Percentiles rank a stretch among this genome's conserved stretches.
Evolutionary conservation across 352 stramenopile species (phyloP).

Genomic region (Phytophthora citricola): DNA sequence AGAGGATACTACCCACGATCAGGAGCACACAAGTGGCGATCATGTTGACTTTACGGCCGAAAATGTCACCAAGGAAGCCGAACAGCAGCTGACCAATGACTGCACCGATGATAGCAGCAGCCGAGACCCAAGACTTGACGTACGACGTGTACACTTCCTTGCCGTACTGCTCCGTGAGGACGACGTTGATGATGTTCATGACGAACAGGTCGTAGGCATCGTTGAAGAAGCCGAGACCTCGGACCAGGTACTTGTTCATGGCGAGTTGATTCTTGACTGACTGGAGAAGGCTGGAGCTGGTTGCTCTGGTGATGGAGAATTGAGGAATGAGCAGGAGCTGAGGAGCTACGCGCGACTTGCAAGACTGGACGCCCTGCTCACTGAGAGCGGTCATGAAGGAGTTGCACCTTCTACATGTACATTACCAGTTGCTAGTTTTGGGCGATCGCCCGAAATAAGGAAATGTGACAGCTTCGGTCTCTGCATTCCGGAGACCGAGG

Average conservation of each 20-base stretch:
- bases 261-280: conserved; percentile 7
- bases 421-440: no score
- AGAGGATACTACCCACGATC: conserved; percentile 23
- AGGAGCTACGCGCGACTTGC: no score
- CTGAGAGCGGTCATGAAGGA: no score
- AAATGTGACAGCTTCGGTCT: no score
- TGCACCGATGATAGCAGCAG: conserved; percentile 36
- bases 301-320: no score
- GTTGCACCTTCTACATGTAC: no score
- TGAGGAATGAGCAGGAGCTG: no score
- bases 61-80: conserved; percentile 27
- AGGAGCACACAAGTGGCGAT: conserved; percentile 21
- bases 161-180: conserved; percentile 72
- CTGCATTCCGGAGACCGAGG: no score
- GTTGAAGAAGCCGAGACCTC: conserved; percentile 78
- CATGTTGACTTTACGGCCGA: conserved; percentile 32
- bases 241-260: conserved; percentile 70
- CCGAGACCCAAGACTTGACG: conserved; percentile 69
- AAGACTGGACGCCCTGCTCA: no score
- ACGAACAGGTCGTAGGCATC: conserved; percentile 80
- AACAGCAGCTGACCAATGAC: conserved; percentile 22
- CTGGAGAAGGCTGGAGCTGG: no score
- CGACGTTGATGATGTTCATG: conserved; percentile 82
- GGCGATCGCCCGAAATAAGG: no score
- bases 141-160: conserved; percentile 64